These are phyloP conservation scores for Naematelia encephala DNA, from an alignment of 768 basidiomycete species.

Conservation along the genomic window DNA sequence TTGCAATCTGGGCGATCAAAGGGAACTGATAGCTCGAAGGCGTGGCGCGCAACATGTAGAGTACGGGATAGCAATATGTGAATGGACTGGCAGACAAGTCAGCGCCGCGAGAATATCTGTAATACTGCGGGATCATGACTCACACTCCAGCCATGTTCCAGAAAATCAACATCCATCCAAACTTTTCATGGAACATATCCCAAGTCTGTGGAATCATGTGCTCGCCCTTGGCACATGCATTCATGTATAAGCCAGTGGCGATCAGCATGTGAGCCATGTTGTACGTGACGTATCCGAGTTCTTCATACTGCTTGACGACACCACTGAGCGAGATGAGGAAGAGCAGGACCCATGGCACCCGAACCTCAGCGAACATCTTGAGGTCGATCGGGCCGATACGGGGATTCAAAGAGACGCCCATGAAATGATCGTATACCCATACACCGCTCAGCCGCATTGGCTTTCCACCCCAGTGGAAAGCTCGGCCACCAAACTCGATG, in stretches of 20 bases:
- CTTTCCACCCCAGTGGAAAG: slow-evolving; percentile 61
- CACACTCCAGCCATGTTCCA: slow-evolving; percentile 59
- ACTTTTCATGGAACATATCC: slow-evolving; percentile 99
- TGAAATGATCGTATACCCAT: slow-evolving; percentile 91
- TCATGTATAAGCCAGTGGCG: slow-evolving; percentile 93
- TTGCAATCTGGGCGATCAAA: slow-evolving; percentile 65
- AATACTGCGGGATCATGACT: slow-evolving; percentile 13
- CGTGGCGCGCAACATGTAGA: slow-evolving; percentile 96
- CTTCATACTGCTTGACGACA: slow-evolving; percentile 91
- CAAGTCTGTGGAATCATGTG: slow-evolving; percentile 57
- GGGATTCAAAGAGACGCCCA: slow-evolving; percentile 93
- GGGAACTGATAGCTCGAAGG: slow-evolving; percentile 83
- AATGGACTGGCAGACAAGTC: slow-evolving; percentile 43
- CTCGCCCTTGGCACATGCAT: slow-evolving; percentile 88
- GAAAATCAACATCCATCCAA: slow-evolving; percentile 92
- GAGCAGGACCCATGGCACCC: slow-evolving; percentile 94
- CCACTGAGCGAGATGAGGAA: slow-evolving; percentile 91
- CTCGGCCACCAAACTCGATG: slow-evolving; percentile 74
- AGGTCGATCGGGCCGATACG: slow-evolving; percentile 85
- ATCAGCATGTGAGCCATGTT: slow-evolving; percentile 97
- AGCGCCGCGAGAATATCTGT: not conserved
- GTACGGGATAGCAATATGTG: slow-evolving; percentile 94
- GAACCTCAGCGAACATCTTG: slow-evolving; percentile 98
- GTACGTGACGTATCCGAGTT: slow-evolving; percentile 84
- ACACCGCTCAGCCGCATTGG: slow-evolving; percentile 92